Base-by-base conservation (phyloP, 495 filamentous ascomycete genomes). In the Aspergillus avenaceus region DNA sequence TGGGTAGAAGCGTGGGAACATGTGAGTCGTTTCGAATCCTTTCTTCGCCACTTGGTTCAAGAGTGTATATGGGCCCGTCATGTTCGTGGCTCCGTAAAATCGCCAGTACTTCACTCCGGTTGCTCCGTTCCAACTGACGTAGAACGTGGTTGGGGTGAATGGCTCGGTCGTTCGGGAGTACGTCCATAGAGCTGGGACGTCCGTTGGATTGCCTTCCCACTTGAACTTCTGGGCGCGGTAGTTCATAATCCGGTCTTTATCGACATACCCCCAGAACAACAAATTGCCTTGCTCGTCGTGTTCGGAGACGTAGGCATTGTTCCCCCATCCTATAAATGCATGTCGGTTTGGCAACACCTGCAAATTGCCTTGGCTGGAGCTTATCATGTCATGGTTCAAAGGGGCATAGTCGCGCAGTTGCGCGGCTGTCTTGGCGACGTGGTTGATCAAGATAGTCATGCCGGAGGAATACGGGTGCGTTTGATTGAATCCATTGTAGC, bases 261-360 rank as follows among this genome's bases (percentile, higher is more conserved):
- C 69, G 40, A 73, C 60, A n/a, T 58, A 52, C 3, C 65, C 69
- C 66, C 71, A 74, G 50, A 81, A 72, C 0, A 84, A 56, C 2
- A 77, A 57, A 21, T 76, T 75, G 4, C 83, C 83, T n/a, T 77
- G 63, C 4, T 68, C 63, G 11, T 72, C 70, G 51, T 81, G 80
- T 55, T 86, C 82, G 0, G 79, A 84, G 25, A 84, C 64, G 34
- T 74, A 79, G 1, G 77, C 67, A 37, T 77, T 73, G 48, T 78
- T 80, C 2, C 83, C 82, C 81, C 80, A 84, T 53, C 81, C 80
- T 13, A 83, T 76, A 21, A 84, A 72, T 5, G 74, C 69, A 47
- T 83, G 80, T 16, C 72, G 70, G 50, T 77, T 76, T 0, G 77
- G 71, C 5, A 85, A 67, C 2, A 78, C 57, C 55, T 85, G 84